Base-by-base conservation (phyloP, 2,329 filamentous ascomycete genomes). In the Cladosporium sp. region DNA sequence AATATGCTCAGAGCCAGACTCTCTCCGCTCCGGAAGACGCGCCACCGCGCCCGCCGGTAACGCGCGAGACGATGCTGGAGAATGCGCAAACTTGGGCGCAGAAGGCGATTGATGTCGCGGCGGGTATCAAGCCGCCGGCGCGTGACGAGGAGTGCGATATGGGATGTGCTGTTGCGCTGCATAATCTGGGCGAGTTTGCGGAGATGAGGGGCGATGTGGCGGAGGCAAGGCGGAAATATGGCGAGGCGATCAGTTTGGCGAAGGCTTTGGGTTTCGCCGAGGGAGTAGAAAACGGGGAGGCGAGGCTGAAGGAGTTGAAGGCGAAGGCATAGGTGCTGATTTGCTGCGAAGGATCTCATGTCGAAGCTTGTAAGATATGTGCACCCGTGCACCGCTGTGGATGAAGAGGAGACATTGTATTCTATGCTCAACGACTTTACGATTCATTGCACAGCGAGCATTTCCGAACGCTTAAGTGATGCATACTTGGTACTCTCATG, bases 141-240 rank as follows among this genome's bases (percentile, higher is more conserved):
- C 77, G 88, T 38, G 87, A 83, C 2, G 77, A 84, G 46, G 89
- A 95, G 64, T 96, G 92, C 64, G 89, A 95, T 66, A 70, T 86
- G 52, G 88, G 86, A 1, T 96, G 91, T 64, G 86, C 86, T 2
- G 86, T 86, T 5, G 87, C 91, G 7, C 83, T 87, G n/a, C 87
- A 89, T 68, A 95, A 95, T 66, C 79, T 95, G 49, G 92, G 84
- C 19, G 87, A 95, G 62, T 85, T 96, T 60, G 85, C 87, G 0
- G 83, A 87, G 59, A 84, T 93, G 79, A 72, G 84, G 55, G 85
- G 86, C 1, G 79, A 87, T 61, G 63, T 76, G 1, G 73, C 74
- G 3, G 78, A 86, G 59, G 90, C 92, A 1, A 77, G 78, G 61
- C 77, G 76, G 60, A 80, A 80, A 64, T 95, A 87, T 64, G 72